phyloP scores from a whole-genome alignment of 768 basidiomycete genomes.

The Podaxis sp. region DNA sequence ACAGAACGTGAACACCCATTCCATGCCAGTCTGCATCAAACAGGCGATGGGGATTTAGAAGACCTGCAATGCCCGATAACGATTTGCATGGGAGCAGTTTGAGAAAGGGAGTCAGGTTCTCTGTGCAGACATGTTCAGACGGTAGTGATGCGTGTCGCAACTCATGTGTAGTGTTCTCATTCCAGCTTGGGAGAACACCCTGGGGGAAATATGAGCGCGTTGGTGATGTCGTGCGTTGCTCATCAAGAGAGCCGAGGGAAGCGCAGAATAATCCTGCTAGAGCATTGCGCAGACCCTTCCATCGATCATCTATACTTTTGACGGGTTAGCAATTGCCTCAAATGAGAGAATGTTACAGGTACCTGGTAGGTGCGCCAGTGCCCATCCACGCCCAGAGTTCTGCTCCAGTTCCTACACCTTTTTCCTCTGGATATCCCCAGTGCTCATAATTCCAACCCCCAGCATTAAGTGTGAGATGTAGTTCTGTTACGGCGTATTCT shows the following conservation, averaged over 20 bases:
- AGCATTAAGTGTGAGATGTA: constrained; percentile 87
- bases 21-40: constrained; percentile 95
- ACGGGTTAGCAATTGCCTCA: constrained; percentile 7
- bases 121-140: constrained; percentile 92
- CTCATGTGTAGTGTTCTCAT: constrained; percentile 39
- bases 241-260: constrained; percentile 76
- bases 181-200: constrained; percentile 52
- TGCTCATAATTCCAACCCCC: constrained; percentile 88
- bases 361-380: constrained; percentile 56
- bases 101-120: constrained; percentile 94
- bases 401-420: constrained; percentile 80
- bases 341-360: constrained; percentile 19
- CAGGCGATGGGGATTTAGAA: constrained; percentile 82
- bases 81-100: constrained; percentile 94
- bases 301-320: constrained; percentile 69
- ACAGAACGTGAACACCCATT: constrained; percentile 75
- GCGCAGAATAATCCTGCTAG: constrained; percentile 95
- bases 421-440: constrained; percentile 81
- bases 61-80: constrained; percentile 74
- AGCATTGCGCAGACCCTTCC: constrained; percentile 85
- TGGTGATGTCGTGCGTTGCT: constrained; percentile 73
- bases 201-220: constrained; percentile 57
- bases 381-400: constrained; percentile 93
- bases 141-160: constrained; percentile 78
- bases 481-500: constrained; percentile 81